Evolutionary conservation across 139 green algal species (phyloP), one percentile per base, ranked within the genome.

Genomic region (Chlorella sp.): DNA sequence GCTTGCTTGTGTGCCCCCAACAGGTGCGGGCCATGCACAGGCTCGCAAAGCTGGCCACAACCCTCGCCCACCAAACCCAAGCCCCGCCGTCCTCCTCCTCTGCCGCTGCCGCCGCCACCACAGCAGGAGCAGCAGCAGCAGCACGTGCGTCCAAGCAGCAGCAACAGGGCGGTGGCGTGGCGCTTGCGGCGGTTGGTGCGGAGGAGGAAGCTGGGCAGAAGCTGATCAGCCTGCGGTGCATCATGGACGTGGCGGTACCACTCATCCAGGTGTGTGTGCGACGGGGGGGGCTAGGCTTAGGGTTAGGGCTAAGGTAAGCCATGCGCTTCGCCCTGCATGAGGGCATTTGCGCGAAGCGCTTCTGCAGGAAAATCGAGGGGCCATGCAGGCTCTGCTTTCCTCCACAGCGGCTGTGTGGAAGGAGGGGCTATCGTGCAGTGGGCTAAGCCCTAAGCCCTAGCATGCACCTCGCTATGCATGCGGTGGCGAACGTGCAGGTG

Each of bases 211-310:
- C 10, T 5, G 31, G 51, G 6, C 49, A 29, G 6, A 5, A 35
- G 33, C 36, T 33, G 0, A 17, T 29, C 31, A 65, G 71, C 50
- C 27, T 73, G 23, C 75, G 78, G 71, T 70, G 71, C 2, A 68
- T 92, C 10, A 60, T 89, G 67, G 88, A 88, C n/a, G 70, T 94
- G n/a, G 73, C 84, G 0, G 80, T 81, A 36, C 88, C 89, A 0
- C 73, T 94, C 72, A 74, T 94, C 70, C 78, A 89, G 72, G 80
- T 87, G 64, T 80, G 84, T 59, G 81, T 94, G 2, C 6, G 31
- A 17, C n/a, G 62, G 26, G 5, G 62, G 62, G 22, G n/a, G n/a
- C n/a, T n/a, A n/a, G n/a, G n/a, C n/a, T n/a, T n/a, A n/a, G n/a
- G n/a, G n/a, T n/a, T n/a, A n/a, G n/a, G n/a, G n/a, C n/a, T n/a